phyloP scores from a whole-genome alignment of 1,139 yeast genomes.

The Taphrina wiesneri region DNA sequence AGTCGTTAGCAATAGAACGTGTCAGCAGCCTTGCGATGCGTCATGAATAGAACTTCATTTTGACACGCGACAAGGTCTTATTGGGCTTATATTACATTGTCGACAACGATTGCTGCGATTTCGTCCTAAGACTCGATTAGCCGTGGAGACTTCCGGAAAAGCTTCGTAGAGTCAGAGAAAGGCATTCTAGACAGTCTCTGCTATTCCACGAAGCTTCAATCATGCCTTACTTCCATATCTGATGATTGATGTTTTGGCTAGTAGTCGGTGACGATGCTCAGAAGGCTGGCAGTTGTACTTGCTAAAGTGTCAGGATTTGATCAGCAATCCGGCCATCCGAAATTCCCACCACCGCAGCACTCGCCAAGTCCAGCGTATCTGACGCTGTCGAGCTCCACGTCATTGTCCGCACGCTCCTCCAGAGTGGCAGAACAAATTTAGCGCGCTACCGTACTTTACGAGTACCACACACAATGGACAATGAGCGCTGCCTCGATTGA shows the following conservation, averaged over 20 bases:
- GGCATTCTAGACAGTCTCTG: background rate
- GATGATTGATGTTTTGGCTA: constrained; percentile 15
- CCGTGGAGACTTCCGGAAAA: background rate
- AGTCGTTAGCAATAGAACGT: background rate
- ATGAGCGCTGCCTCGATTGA: too few species aligned
- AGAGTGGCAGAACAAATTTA: background rate
- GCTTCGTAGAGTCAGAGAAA: background rate
- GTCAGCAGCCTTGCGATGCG: background rate
- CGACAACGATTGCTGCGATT: constrained; percentile 34
- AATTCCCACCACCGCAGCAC: constrained; percentile 7
- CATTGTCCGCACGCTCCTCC: constrained; percentile 1
- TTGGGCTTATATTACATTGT: constrained; percentile 24
- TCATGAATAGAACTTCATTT: background rate
- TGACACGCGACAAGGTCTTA: background rate
- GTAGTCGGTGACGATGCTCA: constrained; percentile 19
- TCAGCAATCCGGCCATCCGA: constrained; percentile 19
- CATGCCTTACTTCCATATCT: constrained; percentile 15
- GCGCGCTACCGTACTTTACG: constrained; percentile 1
- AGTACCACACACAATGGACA: too few species aligned
- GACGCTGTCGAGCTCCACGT: constrained; percentile 9
- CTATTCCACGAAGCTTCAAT: background rate
- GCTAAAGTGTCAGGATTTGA: constrained; percentile 23
- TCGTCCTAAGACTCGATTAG: constrained; percentile 24
- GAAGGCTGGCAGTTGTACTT: constrained; percentile 26
- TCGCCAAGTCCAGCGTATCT: background rate